Evolutionary conservation across 2,329 filamentous ascomycete species (phyloP), one percentile per base, ranked within the genome.

Genomic region (Beauveria pseudobassiana): DNA sequence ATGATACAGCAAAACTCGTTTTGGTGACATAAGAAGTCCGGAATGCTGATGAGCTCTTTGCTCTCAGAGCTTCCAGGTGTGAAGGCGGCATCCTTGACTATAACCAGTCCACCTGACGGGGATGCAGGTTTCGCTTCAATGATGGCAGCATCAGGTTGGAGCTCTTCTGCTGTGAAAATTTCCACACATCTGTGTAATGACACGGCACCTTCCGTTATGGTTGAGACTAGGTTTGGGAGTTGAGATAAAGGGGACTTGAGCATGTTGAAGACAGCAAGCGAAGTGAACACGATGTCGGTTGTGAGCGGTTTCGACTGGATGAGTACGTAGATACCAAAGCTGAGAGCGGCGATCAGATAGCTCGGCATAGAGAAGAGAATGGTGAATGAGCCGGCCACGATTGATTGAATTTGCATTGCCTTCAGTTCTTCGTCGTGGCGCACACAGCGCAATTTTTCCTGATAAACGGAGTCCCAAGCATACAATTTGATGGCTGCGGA

Each of bases 351-450:
- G 3, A 96, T 92, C 45, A 96, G 80, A 77, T 96, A 96, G 3
- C 92, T 92, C 2, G 92, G 96, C 1, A 90, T 93, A 57, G 89
- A 92, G 91, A 91, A 96, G n/a, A 91, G 96, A 69, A 96, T 96
- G 70, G 93, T 96, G 62, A 91, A 90, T 69, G 96, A 81, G 5
- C 92, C 89, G 73, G 95, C 91, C 7, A 90, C 87, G 40, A 91
- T 91, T 63, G 92, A 92, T 67, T 96, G 96, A 75, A 92, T 96
- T 63, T 91, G 87, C 59, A 96, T 82, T 20, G 92, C 96, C 76
- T 91, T 91, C 63, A 96, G 78, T 75, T 96, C 92, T 67, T 89
- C 83, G 69, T 96, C 91, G 75, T 96, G 96, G 73, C 92, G 86
- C 65, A 96, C 90, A 72, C 89, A 88, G 75, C 91, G 96, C 61